Conservation (phyloP, 2,329 filamentous ascomycete species). For the Albifimbria verrucaria region DNA sequence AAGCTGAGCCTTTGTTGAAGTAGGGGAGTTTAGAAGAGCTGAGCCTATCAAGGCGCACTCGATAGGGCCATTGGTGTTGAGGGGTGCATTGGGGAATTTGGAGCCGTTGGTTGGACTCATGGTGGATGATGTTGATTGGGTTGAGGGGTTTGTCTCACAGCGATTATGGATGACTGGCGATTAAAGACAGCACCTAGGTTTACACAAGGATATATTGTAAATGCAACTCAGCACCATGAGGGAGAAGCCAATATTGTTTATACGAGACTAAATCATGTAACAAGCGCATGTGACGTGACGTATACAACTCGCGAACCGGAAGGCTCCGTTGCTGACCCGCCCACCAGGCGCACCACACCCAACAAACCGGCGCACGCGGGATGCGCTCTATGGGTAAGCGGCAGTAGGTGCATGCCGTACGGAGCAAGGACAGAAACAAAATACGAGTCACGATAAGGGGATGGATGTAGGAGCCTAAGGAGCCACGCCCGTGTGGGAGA, state of each 20-base stretch:
- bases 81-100: constrained; percentile 27
- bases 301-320: not conserved
- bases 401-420: too few species aligned
- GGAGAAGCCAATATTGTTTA: too few species aligned
- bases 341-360: not conserved
- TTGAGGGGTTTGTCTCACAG: not conserved
- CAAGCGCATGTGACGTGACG: not conserved
- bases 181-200: too few species aligned
- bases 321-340: not conserved
- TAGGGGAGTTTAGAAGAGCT: constrained; percentile 32
- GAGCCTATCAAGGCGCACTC: constrained; percentile 33
- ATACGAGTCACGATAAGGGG: not conserved
- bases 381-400: too few species aligned
- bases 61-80: constrained; percentile 32
- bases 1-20: constrained; percentile 81
- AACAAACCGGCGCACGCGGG: too few species aligned
- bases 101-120: constrained; percentile 5
- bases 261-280: too few species aligned
- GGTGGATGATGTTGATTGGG: not conserved
- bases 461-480: constrained; percentile 45
- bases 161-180: too few species aligned
- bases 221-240: too few species aligned
- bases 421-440: too few species aligned
- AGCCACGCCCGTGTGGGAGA: constrained; percentile 46
- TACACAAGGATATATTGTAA: too few species aligned